Conservation (phyloP, 768 basidiomycete genomes). For the Pulveroboletus ravenelii region DNA sequence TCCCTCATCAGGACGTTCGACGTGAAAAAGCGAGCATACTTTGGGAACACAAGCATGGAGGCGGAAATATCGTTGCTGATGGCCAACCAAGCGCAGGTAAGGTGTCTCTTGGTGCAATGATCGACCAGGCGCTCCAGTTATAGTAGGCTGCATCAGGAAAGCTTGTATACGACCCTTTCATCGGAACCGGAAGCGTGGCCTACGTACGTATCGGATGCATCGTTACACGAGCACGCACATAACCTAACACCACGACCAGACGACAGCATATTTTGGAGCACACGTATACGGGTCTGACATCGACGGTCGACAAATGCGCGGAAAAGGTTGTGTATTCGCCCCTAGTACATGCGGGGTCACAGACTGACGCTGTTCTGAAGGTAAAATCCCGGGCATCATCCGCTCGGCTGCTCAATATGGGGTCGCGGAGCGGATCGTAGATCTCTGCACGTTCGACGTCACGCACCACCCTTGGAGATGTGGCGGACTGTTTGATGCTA, state of each 20-base stretch:
- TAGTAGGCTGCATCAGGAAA: slow-evolving; percentile 80
- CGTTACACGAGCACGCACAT: not conserved
- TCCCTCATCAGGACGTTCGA: slow-evolving; percentile 65
- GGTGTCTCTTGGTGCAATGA: slow-evolving; percentile 7
- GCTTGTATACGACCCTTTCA: slow-evolving; percentile 92
- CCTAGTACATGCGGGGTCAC: not conserved
- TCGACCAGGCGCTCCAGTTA: not conserved
- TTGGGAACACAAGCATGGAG: slow-evolving; percentile 98
- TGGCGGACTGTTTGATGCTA: slow-evolving; percentile 89
- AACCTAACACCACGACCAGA: slow-evolving; percentile 39
- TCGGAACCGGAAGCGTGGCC: slow-evolving; percentile 88
- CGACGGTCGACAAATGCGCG: slow-evolving; percentile 95
- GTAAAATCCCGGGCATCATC: slow-evolving; percentile 60
- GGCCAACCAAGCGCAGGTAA: slow-evolving; percentile 90
- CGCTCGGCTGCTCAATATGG: slow-evolving; percentile 85
- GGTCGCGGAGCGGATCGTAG: slow-evolving; percentile 64
- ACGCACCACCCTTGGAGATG: slow-evolving; percentile 85
- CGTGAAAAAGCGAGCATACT: slow-evolving; percentile 86
- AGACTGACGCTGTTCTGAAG: slow-evolving; percentile 19
- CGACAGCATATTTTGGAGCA: slow-evolving; percentile 84
- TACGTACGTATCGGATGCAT: slow-evolving; percentile 46
- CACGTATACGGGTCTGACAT: slow-evolving; percentile 90
- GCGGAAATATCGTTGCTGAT: slow-evolving; percentile 92
- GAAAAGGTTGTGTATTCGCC: slow-evolving; percentile 57
- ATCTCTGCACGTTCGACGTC: slow-evolving; percentile 90